These are phyloP conservation scores for Toxoplasma gondii DNA, from an alignment of 169 alveolate species.

Conservation along the genomic window DNA sequence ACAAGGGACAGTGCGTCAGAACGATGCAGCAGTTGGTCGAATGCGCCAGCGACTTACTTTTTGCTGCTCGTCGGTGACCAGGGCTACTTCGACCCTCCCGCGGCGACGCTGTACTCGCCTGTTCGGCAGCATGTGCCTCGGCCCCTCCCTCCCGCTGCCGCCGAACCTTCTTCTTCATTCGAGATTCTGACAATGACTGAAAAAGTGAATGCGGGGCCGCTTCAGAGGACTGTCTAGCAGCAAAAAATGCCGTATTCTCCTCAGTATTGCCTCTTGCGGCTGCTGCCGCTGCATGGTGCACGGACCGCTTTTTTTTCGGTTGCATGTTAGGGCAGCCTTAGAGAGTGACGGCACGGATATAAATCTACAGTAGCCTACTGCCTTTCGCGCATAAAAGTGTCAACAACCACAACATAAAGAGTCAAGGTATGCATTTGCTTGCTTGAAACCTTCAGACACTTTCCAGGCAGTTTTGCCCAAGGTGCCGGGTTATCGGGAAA, in stretches of 20 bases:
- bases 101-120: neutral
- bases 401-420: too few species aligned
- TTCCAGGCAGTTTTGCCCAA: too few species aligned
- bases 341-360: neutral
- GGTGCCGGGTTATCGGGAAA: too few species aligned
- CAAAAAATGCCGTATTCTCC: neutral
- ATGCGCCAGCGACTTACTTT: neutral
- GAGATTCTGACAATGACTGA: neutral
- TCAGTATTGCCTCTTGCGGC: neutral
- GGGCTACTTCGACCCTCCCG: neutral
- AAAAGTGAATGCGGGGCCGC: neutral
- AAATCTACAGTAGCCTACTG: too few species aligned
- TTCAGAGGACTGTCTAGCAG: neutral
- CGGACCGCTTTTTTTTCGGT: neutral
- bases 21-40: neutral
- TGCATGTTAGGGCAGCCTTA: neutral
- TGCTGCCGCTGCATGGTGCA: neutral
- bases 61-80: neutral
- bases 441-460: too few species aligned
- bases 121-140: neutral
- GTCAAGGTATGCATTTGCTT: too few species aligned
- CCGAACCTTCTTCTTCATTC: neutral
- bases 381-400: too few species aligned
- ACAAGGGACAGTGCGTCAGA: conserved; percentile 32
- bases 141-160: neutral